Evolutionary conservation across 2,329 filamentous ascomycete species (phyloP), one percentile per base, ranked within the genome.

Genomic region (Nigrospora osmanthi): DNA sequence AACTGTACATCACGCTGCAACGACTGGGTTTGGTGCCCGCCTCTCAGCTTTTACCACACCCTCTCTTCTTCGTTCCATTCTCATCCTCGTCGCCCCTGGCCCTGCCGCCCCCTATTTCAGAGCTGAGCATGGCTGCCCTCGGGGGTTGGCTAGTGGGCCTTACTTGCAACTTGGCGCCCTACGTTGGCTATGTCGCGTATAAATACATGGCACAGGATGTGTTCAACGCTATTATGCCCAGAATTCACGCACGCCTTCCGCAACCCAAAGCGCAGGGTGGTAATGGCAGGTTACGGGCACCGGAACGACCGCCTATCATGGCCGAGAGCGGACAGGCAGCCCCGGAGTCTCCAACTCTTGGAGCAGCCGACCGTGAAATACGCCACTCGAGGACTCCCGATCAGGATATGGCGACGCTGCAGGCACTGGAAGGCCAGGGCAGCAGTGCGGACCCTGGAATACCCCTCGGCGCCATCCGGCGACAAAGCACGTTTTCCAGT

Each of bases 51-150:
- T 58, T 80, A 3, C 77, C 78, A 0, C 58, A 55, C 9, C 61
- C 63, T 34, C 63, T 58, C 6, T 81, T 72, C 56, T 80, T 80
- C 51, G 54, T 81, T 15, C 77, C 78, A 0, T 80, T 79, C 40
- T 71, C 73, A 12, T 53, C 62, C 9, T 59, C 67, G 12, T 80
- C 76, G 0, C 75, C 74, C 1, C 71, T 79, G 28, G 57, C 64
- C 1, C 58, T 71, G 0, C 75, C 74, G 2, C 68, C 71, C 2
- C 59, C 66, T 0, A 65, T 67, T 0, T 49, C 60, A 4, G 64
- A 67, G 3, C 55, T 74, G 15, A 66, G 59, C 11, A 44, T 58
- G 4, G 49, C 58, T 5, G 68, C 69, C 13, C 37, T 78, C 5
- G 45, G 65, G 2, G 51, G 55, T 19, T 81, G 76, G 73, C 15